Evolutionary conservation across 2,329 filamentous ascomycete species (phyloP), one percentile per base, ranked within the genome.

Genomic region (Curvularia lunata): DNA sequence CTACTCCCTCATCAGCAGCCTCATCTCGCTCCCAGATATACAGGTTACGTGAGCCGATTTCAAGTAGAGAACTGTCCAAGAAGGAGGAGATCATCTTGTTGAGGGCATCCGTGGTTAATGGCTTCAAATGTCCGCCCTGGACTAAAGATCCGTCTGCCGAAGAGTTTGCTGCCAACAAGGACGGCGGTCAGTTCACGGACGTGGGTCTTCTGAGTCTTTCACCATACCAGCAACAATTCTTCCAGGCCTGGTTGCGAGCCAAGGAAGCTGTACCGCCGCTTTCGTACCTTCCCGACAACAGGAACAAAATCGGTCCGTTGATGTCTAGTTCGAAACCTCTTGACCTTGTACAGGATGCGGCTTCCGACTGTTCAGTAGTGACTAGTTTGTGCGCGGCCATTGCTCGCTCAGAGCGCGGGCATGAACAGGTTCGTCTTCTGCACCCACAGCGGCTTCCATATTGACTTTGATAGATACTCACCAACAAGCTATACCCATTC

Each of bases 321-420:
- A 91, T 91, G 86, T 76, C 79, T 46, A 80, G 84, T 16, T 77
- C 78, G 6, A 78, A 82, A 8, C 83, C 85, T 13, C 87, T 91
- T 60, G 94, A 99, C 76, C 84, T 99, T 7, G 92, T 97, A 2
- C 95, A 99, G 77, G 95, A 99, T 76, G 88, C 96, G 58, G 93
- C 94, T 5, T 96, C 94, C 0, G 95, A 99, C 75, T 99, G 95
- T 73, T 98, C 95, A 1, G 94, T 99, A 3, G 94, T 99, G 27
- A 95, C 95, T 16, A 97, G 95, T 74, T 83, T 99, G 5, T 97
- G 93, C 73, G 92, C 93, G 25, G 88, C 86, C 23, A 88, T 89
- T 59, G 88, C 88, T 40, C 85, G 91, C 62, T 83, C 88, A 8
- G 84, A 88, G 60, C 87, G 87, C 18, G 89, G 89, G 1, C 84